Conservation (phyloP, 345 rosid genomes). For the rapeseed (Brassica napus) region DNA sequence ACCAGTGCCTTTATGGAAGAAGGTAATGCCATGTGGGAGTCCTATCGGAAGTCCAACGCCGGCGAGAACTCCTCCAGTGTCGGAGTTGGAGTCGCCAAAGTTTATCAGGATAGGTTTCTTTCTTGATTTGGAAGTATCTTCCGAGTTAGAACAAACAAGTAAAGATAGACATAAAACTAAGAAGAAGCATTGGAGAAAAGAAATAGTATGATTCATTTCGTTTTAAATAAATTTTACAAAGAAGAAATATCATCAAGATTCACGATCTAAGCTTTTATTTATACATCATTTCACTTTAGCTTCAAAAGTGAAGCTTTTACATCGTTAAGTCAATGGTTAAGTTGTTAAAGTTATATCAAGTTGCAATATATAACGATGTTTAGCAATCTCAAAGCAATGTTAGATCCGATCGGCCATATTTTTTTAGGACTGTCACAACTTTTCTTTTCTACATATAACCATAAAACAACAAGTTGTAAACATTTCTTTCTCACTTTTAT, state of each 20-base stretch:
- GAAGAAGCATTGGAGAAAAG: conserved; percentile 24
- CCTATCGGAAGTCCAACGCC: conserved; percentile 44
- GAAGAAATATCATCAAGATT: not conserved
- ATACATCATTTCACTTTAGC: not conserved
- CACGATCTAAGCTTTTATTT: not conserved
- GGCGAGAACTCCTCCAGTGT: conserved; percentile 53
- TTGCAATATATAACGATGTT: not conserved
- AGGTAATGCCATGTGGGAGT: conserved; percentile 55
- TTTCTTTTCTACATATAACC: not conserved
- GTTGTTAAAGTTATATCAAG: conserved; percentile 9
- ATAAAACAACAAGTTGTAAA: no score
- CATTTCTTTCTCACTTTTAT: no score
- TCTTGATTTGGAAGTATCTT: conserved; percentile 12
- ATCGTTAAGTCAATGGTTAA: not conserved
- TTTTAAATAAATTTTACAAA: not conserved
- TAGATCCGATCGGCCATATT: conserved; percentile 31
- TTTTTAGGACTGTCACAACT: conserved; percentile 4
- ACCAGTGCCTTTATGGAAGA: conserved; percentile 48
- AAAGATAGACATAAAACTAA: conserved; percentile 22
- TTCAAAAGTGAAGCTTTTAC: not conserved
- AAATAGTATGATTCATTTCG: conserved; percentile 1
- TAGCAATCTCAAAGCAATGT: not conserved
- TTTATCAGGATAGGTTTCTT: conserved; percentile 45
- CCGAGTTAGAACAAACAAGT: conserved; percentile 22
- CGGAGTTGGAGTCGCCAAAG: conserved; percentile 62